Evolutionary conservation across 2,329 filamentous ascomycete species (phyloP).

Genomic region (Sporothrix humicola): DNA sequence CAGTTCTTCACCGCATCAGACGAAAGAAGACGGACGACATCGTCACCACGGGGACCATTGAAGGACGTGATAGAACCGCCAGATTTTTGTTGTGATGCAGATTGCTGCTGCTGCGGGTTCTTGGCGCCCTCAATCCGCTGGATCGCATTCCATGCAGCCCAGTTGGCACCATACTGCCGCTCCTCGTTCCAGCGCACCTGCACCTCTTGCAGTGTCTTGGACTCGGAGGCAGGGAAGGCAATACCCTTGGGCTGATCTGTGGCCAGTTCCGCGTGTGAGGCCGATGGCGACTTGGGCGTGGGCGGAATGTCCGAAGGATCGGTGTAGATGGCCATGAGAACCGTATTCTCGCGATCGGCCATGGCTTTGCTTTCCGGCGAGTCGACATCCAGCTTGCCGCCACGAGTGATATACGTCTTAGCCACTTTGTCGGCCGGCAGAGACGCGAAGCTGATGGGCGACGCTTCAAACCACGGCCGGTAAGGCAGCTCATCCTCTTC

Average conservation of each 20-base stretch:
- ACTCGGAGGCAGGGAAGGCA: conserved; percentile 48
- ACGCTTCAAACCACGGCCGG: conserved; percentile 59
- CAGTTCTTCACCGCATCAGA: conserved; percentile 54
- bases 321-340: conserved; percentile 67
- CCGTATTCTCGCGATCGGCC: conserved; percentile 61
- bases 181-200: conserved; percentile 57
- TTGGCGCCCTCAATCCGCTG: conserved; percentile 29
- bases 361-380: conserved; percentile 64
- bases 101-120: conserved; percentile 14
- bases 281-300: conserved; percentile 59
- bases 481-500: conserved; percentile 62
- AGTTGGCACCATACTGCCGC: conserved; percentile 32
- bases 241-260: conserved; percentile 24
- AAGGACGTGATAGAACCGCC: conserved; percentile 25
- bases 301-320: conserved; percentile 60
- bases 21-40: conserved; percentile 51
- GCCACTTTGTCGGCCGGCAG: conserved; percentile 54
- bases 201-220: conserved; percentile 54
- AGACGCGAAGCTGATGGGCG: conserved; percentile 52
- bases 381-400: conserved; percentile 56
- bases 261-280: neutral
- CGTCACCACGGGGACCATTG: conserved; percentile 46
- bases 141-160: conserved; percentile 37
- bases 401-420: conserved; percentile 60
- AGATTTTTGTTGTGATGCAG: neutral